A percentile compares a stretch with the other conserved stretches of the same genome.
phyloP scores from a whole-genome alignment of 257 asterid genomes.

The Coffea eugenioides region DNA sequence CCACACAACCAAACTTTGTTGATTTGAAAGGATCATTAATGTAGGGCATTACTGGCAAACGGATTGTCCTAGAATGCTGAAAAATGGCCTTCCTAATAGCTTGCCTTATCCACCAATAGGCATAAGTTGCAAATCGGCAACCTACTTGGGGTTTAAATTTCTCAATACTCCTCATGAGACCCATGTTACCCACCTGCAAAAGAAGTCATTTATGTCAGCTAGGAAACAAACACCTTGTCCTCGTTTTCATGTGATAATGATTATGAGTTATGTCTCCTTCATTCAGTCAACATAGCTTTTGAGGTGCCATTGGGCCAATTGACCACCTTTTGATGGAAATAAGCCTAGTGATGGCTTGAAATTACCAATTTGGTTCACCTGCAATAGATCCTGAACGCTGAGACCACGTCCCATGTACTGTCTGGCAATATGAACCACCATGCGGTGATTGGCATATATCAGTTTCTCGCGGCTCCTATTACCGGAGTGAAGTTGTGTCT shows the following conservation, averaged over 20 bases:
- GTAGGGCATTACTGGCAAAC: slow-evolving; percentile 74
- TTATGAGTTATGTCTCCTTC: neutral
- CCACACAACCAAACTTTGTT: neutral
- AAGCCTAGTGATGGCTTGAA: slow-evolving; percentile 20
- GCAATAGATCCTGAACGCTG: slow-evolving; percentile 77
- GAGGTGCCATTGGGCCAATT: neutral
- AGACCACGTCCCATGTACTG: slow-evolving; percentile 89
- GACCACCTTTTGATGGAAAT: neutral
- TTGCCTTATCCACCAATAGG: slow-evolving; percentile 98
- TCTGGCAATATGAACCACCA: slow-evolving; percentile 95
- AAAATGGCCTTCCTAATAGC: slow-evolving; percentile 72
- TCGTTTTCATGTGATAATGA: neutral
- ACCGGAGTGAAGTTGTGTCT: slow-evolving; percentile 55
- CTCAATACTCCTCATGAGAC: slow-evolving; percentile 90
- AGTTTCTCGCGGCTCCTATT: slow-evolving; percentile 71
- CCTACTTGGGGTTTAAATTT: slow-evolving; percentile 86
- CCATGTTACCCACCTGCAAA: slow-evolving; percentile 89
- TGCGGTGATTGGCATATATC: slow-evolving; percentile 77
- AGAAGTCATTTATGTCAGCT: slow-evolving; percentile 14
- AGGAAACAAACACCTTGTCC: slow-evolving; percentile 4
- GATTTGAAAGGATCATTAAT: slow-evolving; percentile 13
- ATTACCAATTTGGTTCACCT: slow-evolving; percentile 46
- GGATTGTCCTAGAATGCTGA: slow-evolving; percentile 88
- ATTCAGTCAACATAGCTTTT: no score
- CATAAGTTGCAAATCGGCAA: slow-evolving; percentile 87